Percentiles rank a stretch among this genome's conserved stretches.
Evolutionary conservation across 1,284 basidiomycete species (phyloP).

Genomic region (Xerocomus minutiporus): DNA sequence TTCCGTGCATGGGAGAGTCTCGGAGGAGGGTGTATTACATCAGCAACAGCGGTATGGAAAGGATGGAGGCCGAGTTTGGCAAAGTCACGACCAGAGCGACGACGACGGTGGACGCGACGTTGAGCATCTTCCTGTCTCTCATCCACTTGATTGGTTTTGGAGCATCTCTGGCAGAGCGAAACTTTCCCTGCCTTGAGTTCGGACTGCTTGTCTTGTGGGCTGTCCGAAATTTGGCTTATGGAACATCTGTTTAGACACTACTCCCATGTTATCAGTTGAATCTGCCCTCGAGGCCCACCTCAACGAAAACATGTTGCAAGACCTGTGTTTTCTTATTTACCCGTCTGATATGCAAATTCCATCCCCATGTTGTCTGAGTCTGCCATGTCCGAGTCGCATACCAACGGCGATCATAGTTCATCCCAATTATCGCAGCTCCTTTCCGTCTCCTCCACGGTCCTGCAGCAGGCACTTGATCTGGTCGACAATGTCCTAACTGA

Average conservation of each 20-base stretch:
- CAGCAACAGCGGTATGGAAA: not conserved
- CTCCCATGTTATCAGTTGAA: conserved; percentile 14
- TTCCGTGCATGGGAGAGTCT: conserved; percentile 28
- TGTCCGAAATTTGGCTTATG: conserved; percentile 75
- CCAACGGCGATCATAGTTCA: conserved; percentile 9
- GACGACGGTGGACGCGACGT: conserved; percentile 60
- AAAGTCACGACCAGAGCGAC: conserved; percentile 51
- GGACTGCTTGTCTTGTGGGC: conserved; percentile 51
- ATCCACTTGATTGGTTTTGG: conserved; percentile 39
- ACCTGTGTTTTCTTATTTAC: conserved; percentile 19
- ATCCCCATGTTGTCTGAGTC: conserved; percentile 5
- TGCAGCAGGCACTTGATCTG: conserved; percentile 68
- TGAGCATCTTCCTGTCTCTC: conserved; percentile 67
- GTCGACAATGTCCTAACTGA: conserved; percentile 58
- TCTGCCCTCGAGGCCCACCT: conserved; percentile 26
- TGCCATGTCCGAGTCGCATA: conserved; percentile 24
- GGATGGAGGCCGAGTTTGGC: conserved; percentile 5
- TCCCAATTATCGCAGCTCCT: conserved; percentile 49
- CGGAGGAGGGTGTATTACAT: conserved; percentile 8
- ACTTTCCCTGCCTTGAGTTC: conserved; percentile 73
- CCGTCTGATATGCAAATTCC: not conserved
- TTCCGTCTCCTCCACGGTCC: conserved; percentile 58
- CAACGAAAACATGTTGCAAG: conserved; percentile 15
- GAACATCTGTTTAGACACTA: conserved; percentile 40
- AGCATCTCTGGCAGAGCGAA: conserved; percentile 60